These are phyloP conservation scores for Mucor velutinosus DNA, from an alignment of 371 early-diverging fungal species.

Conservation along the genomic window DNA sequence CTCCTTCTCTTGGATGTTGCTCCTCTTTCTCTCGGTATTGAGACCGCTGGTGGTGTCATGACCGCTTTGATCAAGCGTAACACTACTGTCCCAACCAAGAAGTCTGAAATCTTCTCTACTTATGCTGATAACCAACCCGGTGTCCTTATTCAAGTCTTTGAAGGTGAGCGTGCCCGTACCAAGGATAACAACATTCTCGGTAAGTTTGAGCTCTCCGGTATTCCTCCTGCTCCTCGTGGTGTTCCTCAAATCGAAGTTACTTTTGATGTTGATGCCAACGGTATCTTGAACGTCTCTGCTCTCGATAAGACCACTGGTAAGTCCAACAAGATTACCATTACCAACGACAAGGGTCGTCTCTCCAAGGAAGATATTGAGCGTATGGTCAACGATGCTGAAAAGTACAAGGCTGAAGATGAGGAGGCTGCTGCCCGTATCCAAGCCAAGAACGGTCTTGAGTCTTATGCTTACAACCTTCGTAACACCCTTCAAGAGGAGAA, in stretches of 20 bases:
- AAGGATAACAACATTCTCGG: constrained; percentile 94
- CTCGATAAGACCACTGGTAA: constrained; percentile 91
- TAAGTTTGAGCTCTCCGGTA: constrained; percentile 86
- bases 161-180: constrained; percentile 92
- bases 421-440: constrained; percentile 79
- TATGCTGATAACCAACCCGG: constrained; percentile 74
- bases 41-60: constrained; percentile 91
- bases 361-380: constrained; percentile 89
- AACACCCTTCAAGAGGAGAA: constrained; percentile 81
- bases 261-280: constrained; percentile 95
- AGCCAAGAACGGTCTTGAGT: constrained; percentile 87
- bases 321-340: constrained; percentile 82
- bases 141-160: constrained; percentile 90
- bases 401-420: constrained; percentile 87
- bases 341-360: constrained; percentile 92
- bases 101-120: constrained; percentile 66
- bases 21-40: constrained; percentile 93
- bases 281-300: constrained; percentile 93
- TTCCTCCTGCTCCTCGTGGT: constrained; percentile 91
- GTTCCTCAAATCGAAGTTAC: constrained; percentile 92
- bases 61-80: constrained; percentile 82
- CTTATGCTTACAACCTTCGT: constrained; percentile 86
- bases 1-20: constrained; percentile 88
- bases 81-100: constrained; percentile 91
- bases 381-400: constrained; percentile 89